These are phyloP conservation scores for Biscogniauxia marginata DNA, from an alignment of 2,329 filamentous ascomycete species.

Conservation along the genomic window DNA sequence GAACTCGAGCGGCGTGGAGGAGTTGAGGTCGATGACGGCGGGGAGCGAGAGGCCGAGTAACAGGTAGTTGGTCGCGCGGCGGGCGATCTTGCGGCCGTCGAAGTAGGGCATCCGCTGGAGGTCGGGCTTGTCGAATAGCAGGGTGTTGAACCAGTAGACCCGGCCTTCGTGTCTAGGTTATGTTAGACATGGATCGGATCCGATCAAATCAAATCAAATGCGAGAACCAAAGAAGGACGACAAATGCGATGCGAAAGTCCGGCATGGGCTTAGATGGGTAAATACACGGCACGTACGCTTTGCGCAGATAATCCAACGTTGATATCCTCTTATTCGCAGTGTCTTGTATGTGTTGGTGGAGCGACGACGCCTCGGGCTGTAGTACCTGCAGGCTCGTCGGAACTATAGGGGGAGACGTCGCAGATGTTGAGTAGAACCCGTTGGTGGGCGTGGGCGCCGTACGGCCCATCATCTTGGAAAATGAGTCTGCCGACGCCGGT, in stretches of 20 bases:
- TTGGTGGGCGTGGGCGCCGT: constrained; percentile 36
- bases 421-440: constrained; percentile 28
- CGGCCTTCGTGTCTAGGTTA: constrained; percentile 79
- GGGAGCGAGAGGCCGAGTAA: constrained; percentile 90
- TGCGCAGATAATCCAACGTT: constrained; percentile 87
- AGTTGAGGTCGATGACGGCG: constrained; percentile 83
- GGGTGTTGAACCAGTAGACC: constrained; percentile 97
- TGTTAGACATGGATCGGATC: no score
- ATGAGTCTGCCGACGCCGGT: constrained; percentile 37
- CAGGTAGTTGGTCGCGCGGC: constrained; percentile 90
- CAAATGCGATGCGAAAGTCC: background rate
- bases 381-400: constrained; percentile 30
- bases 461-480: constrained; percentile 45
- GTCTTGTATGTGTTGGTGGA: constrained; percentile 72
- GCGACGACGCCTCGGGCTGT: constrained; percentile 46
- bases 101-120: constrained; percentile 82
- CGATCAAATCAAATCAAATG: no score
- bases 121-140: constrained; percentile 83
- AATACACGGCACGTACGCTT: constrained; percentile 63
- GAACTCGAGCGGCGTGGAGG: constrained; percentile 77
- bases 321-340: constrained; percentile 89
- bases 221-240: background rate
- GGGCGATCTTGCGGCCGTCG: constrained; percentile 77
- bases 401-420: constrained; percentile 25
- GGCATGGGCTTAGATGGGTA: background rate